Base-by-base conservation (phyloP, 495 filamentous ascomycete genomes). In the Lentithecium fluviatile region DNA sequence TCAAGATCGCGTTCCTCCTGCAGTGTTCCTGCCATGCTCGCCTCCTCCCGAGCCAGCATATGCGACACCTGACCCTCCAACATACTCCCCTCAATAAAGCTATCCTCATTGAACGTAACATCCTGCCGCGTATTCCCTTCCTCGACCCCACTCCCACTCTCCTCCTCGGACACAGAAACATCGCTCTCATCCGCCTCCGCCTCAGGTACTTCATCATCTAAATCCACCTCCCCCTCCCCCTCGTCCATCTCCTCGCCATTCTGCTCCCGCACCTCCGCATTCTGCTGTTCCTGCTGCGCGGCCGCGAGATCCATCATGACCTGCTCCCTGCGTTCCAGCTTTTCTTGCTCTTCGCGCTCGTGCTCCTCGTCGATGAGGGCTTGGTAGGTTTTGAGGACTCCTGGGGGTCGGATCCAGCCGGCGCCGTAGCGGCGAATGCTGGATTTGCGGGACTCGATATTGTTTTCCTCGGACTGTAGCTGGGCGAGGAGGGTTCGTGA, bases 171-270 rank as follows among this genome's bases (percentile, higher is more conserved):
- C 0, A 76, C 78, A 6, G 79, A 79, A 0, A 77, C 75, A 2
- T 79, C 77, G 46, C 74, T 77, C 50, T 65, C 58, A 25, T 69
- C 70, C 19, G 74, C 80, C 6, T 83, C 84, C 10, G 82, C 85
- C 55, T 87, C 84, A 0, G 85, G 85, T 7, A 88, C 81, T 10
- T 88, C 85, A 49, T 82, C 85, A 70, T 88, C 85, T 57, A 88
- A 65, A 76, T 88, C 83, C 57, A 88, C 65, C 75, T 88, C 83
- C 57, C 60, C 21, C 52, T 60, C 70, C 0, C 45, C 67, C 21
- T 57, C 66, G 10, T 32, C 60, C 11, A 63, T 59, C 53, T 56
- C 64, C 26, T 68, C 68, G 15, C 58, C 66, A 24, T 62, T 63
- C 25, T 56, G 45, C 34, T 63, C 52, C 17, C 48, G 37, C 10